Base-by-base conservation (phyloP, 345 rosid genomes). In the Bretschneidera sinensis region DNA sequence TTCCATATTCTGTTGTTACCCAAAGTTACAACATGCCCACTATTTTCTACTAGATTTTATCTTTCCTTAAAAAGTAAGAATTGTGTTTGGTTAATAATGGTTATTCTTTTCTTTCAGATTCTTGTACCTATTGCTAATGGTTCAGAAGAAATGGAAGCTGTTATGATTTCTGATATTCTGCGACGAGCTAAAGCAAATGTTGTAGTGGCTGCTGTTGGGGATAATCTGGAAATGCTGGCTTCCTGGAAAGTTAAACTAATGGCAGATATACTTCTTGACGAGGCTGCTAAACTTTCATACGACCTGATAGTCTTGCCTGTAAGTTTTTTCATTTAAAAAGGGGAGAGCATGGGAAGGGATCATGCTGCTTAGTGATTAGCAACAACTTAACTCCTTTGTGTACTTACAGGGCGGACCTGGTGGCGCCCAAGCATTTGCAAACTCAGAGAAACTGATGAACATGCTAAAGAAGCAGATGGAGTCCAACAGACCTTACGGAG, bases 81-180 rank as follows among this genome's bases (percentile, higher is more conserved):
- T n/a, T n/a, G n/a, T 55, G 0, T 43, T 18, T 49, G 31, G n/a
- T n/a, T 16, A 59, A 19, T 9, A n/a, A 45, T 60, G 50, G 4
- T 50, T 55, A 49, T 55, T 66, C 50, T 25, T 62, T 23, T 35
- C 31, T 60, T 69, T 59, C 77, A 94, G 99, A 82, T 94, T 72
- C 97, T 94, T 74, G 89, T 94, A 48, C 97, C 99, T 17, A 77
- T 90, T 69, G 96, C 88, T 6, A 63, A 84, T 75, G 98, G 97
- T 43, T 73, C 97, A 6, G 97, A 92, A 74, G 98, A 89, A 79
- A 92, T 92, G 91, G 98, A 92, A 80, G 96, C 97, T 56, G 69
- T 78, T 65, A 83, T 85, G 45, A 81, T 84, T 61, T 83, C 89
- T 63, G 97, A 87, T 74, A 61, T 92, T 57, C 81, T 92, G 56